Percentiles rank a stretch among this genome's conserved stretches.
phyloP scores from a whole-genome alignment of 139 green algal genomes.

The Chlorella vulgaris region DNA sequence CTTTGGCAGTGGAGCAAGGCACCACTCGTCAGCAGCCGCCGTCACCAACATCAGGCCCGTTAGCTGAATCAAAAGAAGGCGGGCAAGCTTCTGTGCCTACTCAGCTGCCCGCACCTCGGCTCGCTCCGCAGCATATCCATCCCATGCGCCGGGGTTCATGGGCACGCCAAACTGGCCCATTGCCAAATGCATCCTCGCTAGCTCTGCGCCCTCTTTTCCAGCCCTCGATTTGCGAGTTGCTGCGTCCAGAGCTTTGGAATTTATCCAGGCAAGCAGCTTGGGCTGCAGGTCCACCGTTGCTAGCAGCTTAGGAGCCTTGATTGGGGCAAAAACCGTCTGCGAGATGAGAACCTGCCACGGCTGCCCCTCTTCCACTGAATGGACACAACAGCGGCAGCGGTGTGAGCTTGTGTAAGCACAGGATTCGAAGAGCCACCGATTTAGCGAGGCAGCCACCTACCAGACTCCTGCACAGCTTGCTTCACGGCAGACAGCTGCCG shows the following conservation, averaged over 20 bases:
- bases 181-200: conserved; percentile 34
- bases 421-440: too few species aligned
- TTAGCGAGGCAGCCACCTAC: not conserved
- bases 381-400: not conserved
- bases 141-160: conserved; percentile 29
- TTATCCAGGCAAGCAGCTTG: conserved; percentile 5
- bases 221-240: conserved; percentile 11
- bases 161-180: conserved; percentile 20
- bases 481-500: conserved; percentile 23
- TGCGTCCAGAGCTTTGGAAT: not conserved
- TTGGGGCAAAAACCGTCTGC: conserved; percentile 24
- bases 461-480: conserved; percentile 14
- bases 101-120: conserved; percentile 15
- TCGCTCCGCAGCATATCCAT: conserved; percentile 33
- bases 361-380: conserved; percentile 7
- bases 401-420: too few species aligned
- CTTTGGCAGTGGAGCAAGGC: too few species aligned
- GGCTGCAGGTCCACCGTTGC: conserved; percentile 34
- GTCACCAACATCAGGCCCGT: not conserved
- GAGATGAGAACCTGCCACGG: conserved; percentile 25
- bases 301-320: conserved; percentile 30
- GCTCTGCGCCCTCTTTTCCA: conserved; percentile 31
- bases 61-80: too few species aligned
- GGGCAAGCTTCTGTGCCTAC: too few species aligned
- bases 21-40: not conserved